Percentiles rank a stretch among this genome's conserved stretches.
phyloP scores from a whole-genome alignment of 2,329 filamentous ascomycete genomes.

The Verticillium klebahnii region DNA sequence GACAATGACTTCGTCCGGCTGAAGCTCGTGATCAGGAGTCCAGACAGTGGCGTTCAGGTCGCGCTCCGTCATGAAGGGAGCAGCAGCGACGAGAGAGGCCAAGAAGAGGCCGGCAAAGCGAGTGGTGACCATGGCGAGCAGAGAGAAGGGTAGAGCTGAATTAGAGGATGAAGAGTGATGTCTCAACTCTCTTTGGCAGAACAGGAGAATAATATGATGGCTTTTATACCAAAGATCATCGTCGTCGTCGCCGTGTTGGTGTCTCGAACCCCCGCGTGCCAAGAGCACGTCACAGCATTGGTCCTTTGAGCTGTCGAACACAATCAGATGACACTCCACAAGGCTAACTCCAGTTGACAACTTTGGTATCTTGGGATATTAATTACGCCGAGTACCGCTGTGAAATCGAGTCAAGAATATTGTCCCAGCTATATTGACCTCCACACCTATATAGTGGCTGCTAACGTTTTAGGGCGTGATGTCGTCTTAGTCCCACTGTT shows the following conservation, averaged over 20 bases:
- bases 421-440: neutral
- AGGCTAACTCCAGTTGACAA: neutral
- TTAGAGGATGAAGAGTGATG: neutral
- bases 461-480: neutral
- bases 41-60: conserved; percentile 2
- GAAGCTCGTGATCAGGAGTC: neutral
- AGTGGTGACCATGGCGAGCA: conserved; percentile 2
- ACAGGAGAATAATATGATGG: neutral
- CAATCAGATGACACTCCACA: neutral
- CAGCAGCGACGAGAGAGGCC: conserved; percentile 4
- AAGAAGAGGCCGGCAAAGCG: conserved; percentile 2
- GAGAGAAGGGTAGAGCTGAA: neutral
- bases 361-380: neutral
- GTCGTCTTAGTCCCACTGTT: too few relatives aligned
- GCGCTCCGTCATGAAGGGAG: neutral
- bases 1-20: conserved; percentile 1
- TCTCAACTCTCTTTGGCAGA: neutral
- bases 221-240: neutral
- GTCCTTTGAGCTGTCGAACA: neutral
- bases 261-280: neutral
- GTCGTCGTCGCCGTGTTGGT: neutral
- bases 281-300: neutral
- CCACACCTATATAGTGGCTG: neutral
- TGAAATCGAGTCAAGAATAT: neutral
- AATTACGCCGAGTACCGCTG: neutral